Evolutionary conservation across 2,329 filamentous ascomycete species (phyloP).

Genomic region (Penicillium polonicum): DNA sequence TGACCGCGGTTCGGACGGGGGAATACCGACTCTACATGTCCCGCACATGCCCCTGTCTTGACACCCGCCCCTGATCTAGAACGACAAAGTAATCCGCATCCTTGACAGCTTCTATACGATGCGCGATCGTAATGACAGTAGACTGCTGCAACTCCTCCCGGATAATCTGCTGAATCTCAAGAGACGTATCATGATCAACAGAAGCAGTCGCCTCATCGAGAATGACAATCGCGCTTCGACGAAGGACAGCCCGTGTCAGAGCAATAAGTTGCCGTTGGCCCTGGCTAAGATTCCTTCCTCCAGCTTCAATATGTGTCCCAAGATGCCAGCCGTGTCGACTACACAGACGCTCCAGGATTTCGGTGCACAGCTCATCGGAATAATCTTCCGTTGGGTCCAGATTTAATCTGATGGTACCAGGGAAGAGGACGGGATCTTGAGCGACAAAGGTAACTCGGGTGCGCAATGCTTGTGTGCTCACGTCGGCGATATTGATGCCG

Average conservation of each 20-base stretch:
- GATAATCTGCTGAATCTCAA: slow-evolving; percentile 41
- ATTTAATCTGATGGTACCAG: slow-evolving; percentile 60
- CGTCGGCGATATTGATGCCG: slow-evolving; percentile 58
- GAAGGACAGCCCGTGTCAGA: slow-evolving; percentile 60
- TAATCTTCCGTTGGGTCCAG: slow-evolving; percentile 62
- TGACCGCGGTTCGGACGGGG: not conserved
- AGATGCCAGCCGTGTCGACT: slow-evolving; percentile 57
- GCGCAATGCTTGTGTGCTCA: slow-evolving; percentile 60
- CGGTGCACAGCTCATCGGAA: slow-evolving; percentile 53
- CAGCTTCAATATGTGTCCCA: slow-evolving; percentile 57
- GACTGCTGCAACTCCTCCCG: slow-evolving; percentile 38
- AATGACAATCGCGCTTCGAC: slow-evolving; percentile 61
- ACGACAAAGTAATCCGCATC: slow-evolving; percentile 58
- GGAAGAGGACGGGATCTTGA: slow-evolving; percentile 66
- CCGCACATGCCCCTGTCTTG: slow-evolving; percentile 29
- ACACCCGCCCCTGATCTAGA: slow-evolving; percentile 52
- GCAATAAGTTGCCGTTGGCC: slow-evolving; percentile 66
- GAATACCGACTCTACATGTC: slow-evolving; percentile 18
- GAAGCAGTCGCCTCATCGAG: slow-evolving; percentile 67
- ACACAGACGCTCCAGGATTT: slow-evolving; percentile 56
- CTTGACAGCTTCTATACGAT: slow-evolving; percentile 62
- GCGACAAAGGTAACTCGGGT: slow-evolving; percentile 65
- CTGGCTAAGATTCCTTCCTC: slow-evolving; percentile 62
- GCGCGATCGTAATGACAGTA: slow-evolving; percentile 66
- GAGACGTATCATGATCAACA: slow-evolving; percentile 62